Base-by-base conservation (phyloP, 164 flowering plant species). In the Annona cherimola region DNA sequence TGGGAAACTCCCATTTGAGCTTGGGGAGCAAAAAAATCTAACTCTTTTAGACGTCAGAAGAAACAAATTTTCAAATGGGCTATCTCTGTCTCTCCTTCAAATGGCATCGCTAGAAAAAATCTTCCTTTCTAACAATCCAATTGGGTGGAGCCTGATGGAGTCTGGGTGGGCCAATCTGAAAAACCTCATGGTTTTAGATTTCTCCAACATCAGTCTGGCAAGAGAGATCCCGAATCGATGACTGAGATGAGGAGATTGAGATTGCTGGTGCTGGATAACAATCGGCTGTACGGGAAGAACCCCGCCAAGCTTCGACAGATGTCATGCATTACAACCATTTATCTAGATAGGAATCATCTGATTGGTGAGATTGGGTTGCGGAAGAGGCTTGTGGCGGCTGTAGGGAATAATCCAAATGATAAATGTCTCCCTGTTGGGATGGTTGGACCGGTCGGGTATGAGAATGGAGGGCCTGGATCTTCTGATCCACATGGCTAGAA, bases 31-130 rank as follows among this genome's bases (percentile, higher is more conserved):
- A 54, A 89, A 80, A 84, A 86, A 84, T 74, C 74, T 94, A 70
- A 94, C 96, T 42, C 83, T 94, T 35, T 76, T 94, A 80, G 98
- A 94, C 71, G 79, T 92, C 12, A 83, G 94, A 63, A 81, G 77
- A 75, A 94, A 94, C 84, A 85, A 69, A 26, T 73, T 94, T 14
- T 81, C 90, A 12, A 89, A 91, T 79, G 97, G 93, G 20, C 82
- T 89, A 80, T 71, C 80, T 6, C 62, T 60, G 42, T 79, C 91
- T 61, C 63, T 90, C 75, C 75, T 85, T 69, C 83, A 86, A 45
- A 75, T 92, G 89, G 44, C n/a, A 41, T 86, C 91, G 12, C 73
- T 94, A 44, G 82, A 90, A 75, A 93, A 86, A 67, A 74, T 92
- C 83, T 81, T 83, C n/a, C 75, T 92, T 19, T 83, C 91, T 8